Base-by-base conservation (phyloP, 306 rosid species). In the Castanea sativa region DNA sequence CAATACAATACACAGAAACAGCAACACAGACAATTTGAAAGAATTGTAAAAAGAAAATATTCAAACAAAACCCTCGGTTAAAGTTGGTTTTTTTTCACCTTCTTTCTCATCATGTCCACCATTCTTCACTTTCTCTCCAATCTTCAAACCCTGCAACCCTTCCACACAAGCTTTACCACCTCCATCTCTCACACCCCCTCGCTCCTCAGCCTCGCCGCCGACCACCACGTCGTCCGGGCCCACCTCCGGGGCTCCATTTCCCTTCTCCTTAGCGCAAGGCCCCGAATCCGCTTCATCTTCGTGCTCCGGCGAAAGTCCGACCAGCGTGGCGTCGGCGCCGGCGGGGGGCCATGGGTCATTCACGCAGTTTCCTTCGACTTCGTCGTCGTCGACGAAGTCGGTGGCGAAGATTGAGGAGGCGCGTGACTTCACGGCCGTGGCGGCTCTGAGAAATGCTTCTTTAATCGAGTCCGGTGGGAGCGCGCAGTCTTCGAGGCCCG, bases 401-500 rank as follows among this genome's bases (percentile, higher is more conserved):
- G 68, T 2, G 63, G 64, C 8, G 23, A 83, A 67, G 73, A 85
- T 18, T 12, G 79, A 74, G 55, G 84, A 6, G 69, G 86, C 83
- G 60, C 81, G 80, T 43, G 87, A 79, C 64, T 86, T 88, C 16
- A 82, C 79, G 67, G 83, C 85, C 4, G 75, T 33, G 55, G 98
- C 97, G 20, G 98, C 99, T 81, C 87, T 88, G 41, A 86, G 75
- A 75, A 93, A 93, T 6, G 99, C 96, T 86, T 91, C 86, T 65
- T 83, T 81, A 80, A 93, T 93, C 16, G 92, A 89, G 38, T 91
- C 92, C 3, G 92, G 93, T 0, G 96, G 93, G 2, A 91, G 97
- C 3, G 98, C 96, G 18, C 93, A 89, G 72, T 95, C 93, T 80
- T 93, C 97, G 71, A 95, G 99, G 56, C 94, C 97, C 0, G 99